Evolutionary conservation across 1,139 yeast genomes (phyloP).

Genomic region (Hyphopichia burtonii): DNA sequence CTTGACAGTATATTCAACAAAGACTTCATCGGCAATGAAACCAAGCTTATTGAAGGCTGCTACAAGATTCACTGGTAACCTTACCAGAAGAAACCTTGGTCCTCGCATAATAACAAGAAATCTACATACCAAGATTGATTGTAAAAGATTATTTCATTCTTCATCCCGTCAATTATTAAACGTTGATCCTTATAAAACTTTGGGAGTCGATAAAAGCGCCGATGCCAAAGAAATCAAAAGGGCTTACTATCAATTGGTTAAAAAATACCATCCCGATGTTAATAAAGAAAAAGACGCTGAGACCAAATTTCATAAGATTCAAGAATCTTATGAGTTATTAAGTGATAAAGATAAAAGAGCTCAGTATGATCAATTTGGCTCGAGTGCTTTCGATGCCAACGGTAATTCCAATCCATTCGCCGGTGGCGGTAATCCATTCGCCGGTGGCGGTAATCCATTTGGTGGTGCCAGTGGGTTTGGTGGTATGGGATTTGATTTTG

Average conservation of each 20-base stretch:
- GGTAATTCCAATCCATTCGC: constrained; percentile 61
- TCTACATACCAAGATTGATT: neutral
- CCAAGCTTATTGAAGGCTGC: neutral
- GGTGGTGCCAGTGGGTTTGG: constrained; percentile 31
- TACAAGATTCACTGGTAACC: neutral
- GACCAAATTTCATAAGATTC: constrained; percentile 84
- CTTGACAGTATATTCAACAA: no score
- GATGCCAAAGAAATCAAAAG: constrained; percentile 84
- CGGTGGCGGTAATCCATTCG: constrained; percentile 43
- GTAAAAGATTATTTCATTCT: constrained; percentile 26
- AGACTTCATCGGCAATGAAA: neutral
- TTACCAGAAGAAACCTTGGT: neutral
- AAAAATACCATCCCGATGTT: constrained; percentile 93
- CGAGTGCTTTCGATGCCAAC: constrained; percentile 74
- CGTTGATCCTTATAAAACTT: constrained; percentile 77
- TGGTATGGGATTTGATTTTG: constrained; percentile 66
- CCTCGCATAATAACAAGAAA: neutral
- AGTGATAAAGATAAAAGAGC: constrained; percentile 84
- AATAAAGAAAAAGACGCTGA: constrained; percentile 90
- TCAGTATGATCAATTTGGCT: constrained; percentile 90
- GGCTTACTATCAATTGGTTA: constrained; percentile 91
- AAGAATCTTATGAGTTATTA: constrained; percentile 89
- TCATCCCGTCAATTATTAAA: constrained; percentile 22
- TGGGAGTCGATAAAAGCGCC: constrained; percentile 76
- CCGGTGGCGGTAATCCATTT: constrained; percentile 38